Evolutionary conservation across 495 filamentous ascomycete genomes (phyloP).

Genomic region (Aspergillus steynii): DNA sequence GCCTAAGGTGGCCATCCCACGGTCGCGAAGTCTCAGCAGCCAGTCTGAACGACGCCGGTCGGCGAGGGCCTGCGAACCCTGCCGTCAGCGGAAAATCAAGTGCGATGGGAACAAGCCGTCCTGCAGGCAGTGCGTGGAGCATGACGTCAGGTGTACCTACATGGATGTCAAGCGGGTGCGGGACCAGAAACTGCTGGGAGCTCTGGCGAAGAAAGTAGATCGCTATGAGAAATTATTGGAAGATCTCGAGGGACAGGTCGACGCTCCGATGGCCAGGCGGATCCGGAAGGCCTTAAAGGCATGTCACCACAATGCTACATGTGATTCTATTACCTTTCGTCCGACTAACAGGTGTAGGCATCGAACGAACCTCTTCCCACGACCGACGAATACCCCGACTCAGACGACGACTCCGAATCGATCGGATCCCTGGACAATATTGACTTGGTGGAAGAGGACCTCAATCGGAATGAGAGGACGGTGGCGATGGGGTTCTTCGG

Average conservation of each 20-base stretch:
- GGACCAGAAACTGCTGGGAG: slow-evolving; percentile 49
- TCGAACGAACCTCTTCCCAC: neutral
- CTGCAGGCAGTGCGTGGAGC: slow-evolving; percentile 55
- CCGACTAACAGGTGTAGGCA: slow-evolving; percentile 10
- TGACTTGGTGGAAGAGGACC: slow-evolving; percentile 59
- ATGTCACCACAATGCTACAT: slow-evolving; percentile 8
- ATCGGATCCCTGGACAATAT: slow-evolving; percentile 59
- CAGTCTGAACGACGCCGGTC: slow-evolving; percentile 35
- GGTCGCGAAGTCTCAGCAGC: slow-evolving; percentile 11
- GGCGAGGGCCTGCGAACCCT: slow-evolving; percentile 67
- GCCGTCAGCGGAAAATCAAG: slow-evolving; percentile 66
- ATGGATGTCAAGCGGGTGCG: slow-evolving; percentile 60
- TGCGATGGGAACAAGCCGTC: slow-evolving; percentile 55
- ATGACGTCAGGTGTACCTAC: slow-evolving; percentile 51
- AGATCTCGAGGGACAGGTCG: slow-evolving; percentile 36
- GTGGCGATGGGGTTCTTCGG: slow-evolving; percentile 60
- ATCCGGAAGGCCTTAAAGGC: slow-evolving; percentile 40
- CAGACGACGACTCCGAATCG: slow-evolving; percentile 42
- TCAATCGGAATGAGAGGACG: slow-evolving; percentile 50
- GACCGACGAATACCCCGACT: slow-evolving; percentile 13
- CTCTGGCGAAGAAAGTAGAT: slow-evolving; percentile 42
- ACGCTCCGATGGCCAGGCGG: slow-evolving; percentile 25
- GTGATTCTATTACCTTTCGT: too few relatives aligned
- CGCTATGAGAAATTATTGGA: slow-evolving; percentile 46
- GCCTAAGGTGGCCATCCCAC: slow-evolving; percentile 39